These are phyloP conservation scores for Bocquillonia castaneifolia DNA, from an alignment of 441 rosid genomes.

Conservation along the genomic window DNA sequence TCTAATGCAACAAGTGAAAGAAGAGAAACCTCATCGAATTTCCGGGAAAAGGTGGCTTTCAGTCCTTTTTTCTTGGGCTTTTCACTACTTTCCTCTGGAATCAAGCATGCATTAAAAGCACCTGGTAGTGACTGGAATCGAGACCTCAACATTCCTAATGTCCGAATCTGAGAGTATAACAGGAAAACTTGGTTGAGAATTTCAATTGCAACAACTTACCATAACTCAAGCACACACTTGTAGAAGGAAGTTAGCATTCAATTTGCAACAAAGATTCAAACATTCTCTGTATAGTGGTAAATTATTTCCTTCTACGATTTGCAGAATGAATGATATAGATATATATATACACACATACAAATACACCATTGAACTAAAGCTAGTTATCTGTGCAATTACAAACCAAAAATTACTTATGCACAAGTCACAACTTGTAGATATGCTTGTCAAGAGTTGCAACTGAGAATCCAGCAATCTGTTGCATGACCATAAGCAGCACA, in stretches of 20 bases:
- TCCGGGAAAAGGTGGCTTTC: conserved; percentile 63
- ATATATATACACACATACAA: too few species aligned
- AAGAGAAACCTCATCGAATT: conserved; percentile 42
- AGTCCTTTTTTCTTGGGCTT: conserved; percentile 60
- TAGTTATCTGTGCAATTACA: too few species aligned
- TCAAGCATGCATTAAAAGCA: conserved; percentile 75
- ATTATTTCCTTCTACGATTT: too few species aligned
- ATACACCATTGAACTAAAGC: too few species aligned
- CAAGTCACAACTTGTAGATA: too few species aligned
- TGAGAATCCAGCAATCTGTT: too few species aligned
- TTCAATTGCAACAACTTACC: neutral
- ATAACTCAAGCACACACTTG: neutral
- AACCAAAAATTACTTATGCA: too few species aligned
- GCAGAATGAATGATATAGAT: too few species aligned
- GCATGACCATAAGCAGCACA: too few species aligned
- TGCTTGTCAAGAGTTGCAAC: too few species aligned
- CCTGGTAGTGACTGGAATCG: conserved; percentile 83
- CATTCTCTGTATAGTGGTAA: neutral
- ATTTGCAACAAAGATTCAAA: neutral
- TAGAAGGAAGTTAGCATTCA: neutral
- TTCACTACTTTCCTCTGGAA: conserved; percentile 63
- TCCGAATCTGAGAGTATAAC: conserved; percentile 64
- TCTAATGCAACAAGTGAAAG: neutral
- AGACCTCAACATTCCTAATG: conserved; percentile 94
- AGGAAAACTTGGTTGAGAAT: neutral